Base-by-base conservation (phyloP, 1,284 basidiomycete species). In the Mycena citricolor region DNA sequence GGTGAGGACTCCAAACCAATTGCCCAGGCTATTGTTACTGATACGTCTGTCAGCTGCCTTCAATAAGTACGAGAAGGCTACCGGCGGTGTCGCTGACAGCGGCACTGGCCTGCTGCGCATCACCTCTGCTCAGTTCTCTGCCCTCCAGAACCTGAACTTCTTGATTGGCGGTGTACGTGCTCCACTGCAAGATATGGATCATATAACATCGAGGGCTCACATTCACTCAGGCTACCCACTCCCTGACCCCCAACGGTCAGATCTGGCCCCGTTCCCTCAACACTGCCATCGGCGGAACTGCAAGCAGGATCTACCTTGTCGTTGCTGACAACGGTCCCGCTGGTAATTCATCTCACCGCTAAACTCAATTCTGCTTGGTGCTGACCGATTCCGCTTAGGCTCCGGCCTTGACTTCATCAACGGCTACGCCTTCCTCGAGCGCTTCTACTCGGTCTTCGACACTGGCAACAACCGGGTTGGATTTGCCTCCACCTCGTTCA, bases 371-470 rank as follows among this genome's bases (percentile, higher is more conserved):
- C 32, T 41, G 45, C 25, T 48, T 28, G 45, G 47, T 25, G 37
- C 40, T 3, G 33, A 51, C 35, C 31, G 13, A 13, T 40, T 57
- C 3, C 47, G 54, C 21, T 65, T 61, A 8, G 73, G 71, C n/a
- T 19, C 65, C 51, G 75, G 75, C 33, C 60, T 77, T 14, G 74
- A 76, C 59, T 76, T 78, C 52, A 65, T 79, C 56, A 69, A 76
- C 55, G 78, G 79, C 5, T 73, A 67, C 54, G 57, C 63, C 21
- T 83, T 79, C 72, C 65, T 81, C 40, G 77, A 86, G 62, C 76
- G 82, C 21, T 86, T 79, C 73, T 85, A 84, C 63, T 72, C 73
- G 20, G 79, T 83, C 24, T 84, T 65, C 56, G 84, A 86, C 56
- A 79, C 77, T 21, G 63, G 69, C 32, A 78, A 79, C 62, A 60